These are phyloP conservation scores for Conticribra weissflogii DNA, from an alignment of 108 stramenopile genomes.

Conservation along the genomic window DNA sequence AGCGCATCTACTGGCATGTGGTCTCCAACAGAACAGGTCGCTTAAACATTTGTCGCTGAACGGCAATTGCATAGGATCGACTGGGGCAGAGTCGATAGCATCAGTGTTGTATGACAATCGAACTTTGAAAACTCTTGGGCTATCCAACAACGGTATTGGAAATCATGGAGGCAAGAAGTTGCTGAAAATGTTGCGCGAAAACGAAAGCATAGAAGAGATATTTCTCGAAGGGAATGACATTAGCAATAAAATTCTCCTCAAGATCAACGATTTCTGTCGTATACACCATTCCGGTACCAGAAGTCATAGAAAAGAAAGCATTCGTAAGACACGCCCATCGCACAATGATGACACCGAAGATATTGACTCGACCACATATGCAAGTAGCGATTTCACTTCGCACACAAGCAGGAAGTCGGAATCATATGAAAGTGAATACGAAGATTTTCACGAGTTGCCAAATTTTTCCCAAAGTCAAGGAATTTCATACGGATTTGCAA, in stretches of 20 bases:
- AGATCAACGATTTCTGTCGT: constrained; percentile 9
- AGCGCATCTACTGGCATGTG: constrained; percentile 15
- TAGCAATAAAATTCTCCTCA: constrained; percentile 4
- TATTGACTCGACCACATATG: no score
- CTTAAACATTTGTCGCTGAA: constrained; percentile 17
- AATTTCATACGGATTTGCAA: no score
- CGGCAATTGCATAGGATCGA: constrained; percentile 14
- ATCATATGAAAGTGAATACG: no score
- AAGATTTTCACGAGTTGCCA: no score
- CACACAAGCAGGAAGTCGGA: no score
- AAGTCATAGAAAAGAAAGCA: not conserved
- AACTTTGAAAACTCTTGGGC: constrained; percentile 5
- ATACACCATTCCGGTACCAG: not conserved
- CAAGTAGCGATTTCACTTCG: no score
- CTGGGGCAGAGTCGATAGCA: constrained; percentile 5
- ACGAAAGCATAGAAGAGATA: not conserved
- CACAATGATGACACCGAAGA: no score
- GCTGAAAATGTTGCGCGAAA: constrained; percentile 7
- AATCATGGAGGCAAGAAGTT: constrained; percentile 17
- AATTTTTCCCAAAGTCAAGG: no score
- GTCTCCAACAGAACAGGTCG: constrained; percentile 5
- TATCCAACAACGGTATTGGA: constrained; percentile 21
- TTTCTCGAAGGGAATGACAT: constrained; percentile 17
- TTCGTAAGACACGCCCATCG: no score
- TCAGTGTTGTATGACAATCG: constrained; percentile 10